Conservation (phyloP, 169 alveolate genomes). For the Theileria parva region DNA sequence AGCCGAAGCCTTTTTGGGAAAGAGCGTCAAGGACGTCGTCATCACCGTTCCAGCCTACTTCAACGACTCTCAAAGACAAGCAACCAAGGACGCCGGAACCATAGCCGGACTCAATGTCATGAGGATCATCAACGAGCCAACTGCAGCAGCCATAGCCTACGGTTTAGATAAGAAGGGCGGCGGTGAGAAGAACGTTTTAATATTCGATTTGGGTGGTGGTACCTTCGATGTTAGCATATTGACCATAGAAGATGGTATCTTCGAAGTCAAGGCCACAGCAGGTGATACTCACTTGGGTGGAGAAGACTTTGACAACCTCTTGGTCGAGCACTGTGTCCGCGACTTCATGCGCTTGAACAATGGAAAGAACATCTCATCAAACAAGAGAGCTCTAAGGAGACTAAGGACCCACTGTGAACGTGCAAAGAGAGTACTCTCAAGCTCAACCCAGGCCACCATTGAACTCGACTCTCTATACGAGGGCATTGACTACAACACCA, state of each 20-base stretch:
- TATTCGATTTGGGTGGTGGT: constrained; percentile 99
- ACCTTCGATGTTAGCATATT: constrained; percentile 97
- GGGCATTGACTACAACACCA: constrained; percentile 92
- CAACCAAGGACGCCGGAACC: constrained; percentile 99
- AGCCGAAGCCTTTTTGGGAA: constrained; percentile 95
- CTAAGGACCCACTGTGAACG: constrained; percentile 96
- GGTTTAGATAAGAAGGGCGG: constrained; percentile 93
- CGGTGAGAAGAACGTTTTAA: constrained; percentile 90
- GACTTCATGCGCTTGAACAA: constrained; percentile 91
- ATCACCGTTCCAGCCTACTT: constrained; percentile 99
- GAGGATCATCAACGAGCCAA: constrained; percentile 97
- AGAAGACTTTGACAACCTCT: constrained; percentile 97
- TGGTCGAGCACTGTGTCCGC: constrained; percentile 94
- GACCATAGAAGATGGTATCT: constrained; percentile 94
- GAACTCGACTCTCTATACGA: constrained; percentile 94
- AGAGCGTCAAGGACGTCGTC: constrained; percentile 93
- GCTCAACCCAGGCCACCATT: constrained; percentile 94
- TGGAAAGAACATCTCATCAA: constrained; percentile 85
- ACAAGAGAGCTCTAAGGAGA: constrained; percentile 91
- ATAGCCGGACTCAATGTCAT: constrained; percentile 98
- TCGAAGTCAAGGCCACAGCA: constrained; percentile 98
- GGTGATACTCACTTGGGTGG: constrained; percentile 99
- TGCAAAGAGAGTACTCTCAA: constrained; percentile 96
- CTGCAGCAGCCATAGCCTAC: constrained; percentile 98
- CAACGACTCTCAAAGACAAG: constrained; percentile 98